A percentile compares a stretch with the other conserved stretches of the same genome.
These are phyloP conservation scores for Waltergamsia citrina DNA, from an alignment of 2,329 filamentous ascomycete genomes.

Conservation along the genomic window DNA sequence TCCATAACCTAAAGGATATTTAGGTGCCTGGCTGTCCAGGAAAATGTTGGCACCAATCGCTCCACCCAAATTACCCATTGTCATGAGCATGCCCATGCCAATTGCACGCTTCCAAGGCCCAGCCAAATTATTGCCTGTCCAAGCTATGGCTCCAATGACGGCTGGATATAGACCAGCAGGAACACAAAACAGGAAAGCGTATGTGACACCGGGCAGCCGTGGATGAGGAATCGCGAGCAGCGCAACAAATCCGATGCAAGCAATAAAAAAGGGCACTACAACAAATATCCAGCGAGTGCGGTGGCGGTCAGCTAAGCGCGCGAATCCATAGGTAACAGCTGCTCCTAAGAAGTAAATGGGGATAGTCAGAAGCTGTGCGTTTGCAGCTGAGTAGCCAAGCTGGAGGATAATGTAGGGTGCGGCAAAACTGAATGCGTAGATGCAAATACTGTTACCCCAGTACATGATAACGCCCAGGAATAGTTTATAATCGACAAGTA, in stretches of 20 bases:
- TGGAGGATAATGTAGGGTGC: constrained; percentile 26
- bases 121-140: constrained; percentile 9
- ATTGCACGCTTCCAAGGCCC: constrained; percentile 7
- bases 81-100: constrained; percentile 7
- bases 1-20: constrained; percentile 6
- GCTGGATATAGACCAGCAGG: constrained; percentile 16
- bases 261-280: constrained; percentile 5
- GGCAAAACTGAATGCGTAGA: constrained; percentile 18
- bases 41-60: constrained; percentile 7
- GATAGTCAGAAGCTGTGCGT: constrained; percentile 12
- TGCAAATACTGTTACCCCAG: constrained; percentile 12
- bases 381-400: constrained; percentile 24
- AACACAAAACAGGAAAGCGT: constrained; percentile 14
- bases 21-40: constrained; percentile 5
- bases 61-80: constrained; percentile 5
- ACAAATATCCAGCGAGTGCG: constrained; percentile 7
- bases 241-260: constrained; percentile 5
- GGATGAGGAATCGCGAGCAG: constrained; percentile 7
- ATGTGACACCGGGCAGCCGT: constrained; percentile 13
- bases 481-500: too few species aligned
- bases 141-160: constrained; percentile 11
- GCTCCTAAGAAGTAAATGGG: constrained; percentile 3
- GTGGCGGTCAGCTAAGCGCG: constrained; percentile 4
- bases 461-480: too few species aligned
- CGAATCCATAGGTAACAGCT: constrained; percentile 3